phyloP scores from a whole-genome alignment of 169 alveolate species.

The Plasmodium knowlesi region DNA sequence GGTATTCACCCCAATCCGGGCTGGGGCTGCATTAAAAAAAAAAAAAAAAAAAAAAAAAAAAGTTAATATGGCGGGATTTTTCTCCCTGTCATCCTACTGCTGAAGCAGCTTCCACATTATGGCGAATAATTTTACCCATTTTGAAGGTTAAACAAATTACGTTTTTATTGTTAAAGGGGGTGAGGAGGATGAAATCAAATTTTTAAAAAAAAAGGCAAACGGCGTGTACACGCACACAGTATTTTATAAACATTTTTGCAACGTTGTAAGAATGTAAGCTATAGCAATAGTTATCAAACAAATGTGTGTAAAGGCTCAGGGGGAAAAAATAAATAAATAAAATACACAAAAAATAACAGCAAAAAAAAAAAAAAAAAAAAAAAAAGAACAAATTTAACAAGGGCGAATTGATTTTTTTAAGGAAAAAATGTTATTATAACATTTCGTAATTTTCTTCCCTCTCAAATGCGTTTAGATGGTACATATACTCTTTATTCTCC shows the following conservation, averaged over 20 bases:
- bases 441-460: conserved; percentile 65
- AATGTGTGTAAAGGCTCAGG: neutral
- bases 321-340: too few species aligned
- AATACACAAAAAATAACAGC: conserved; percentile 7
- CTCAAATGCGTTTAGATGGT: conserved; percentile 59
- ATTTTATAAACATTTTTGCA: neutral
- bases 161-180: neutral
- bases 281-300: neutral
- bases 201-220: neutral
- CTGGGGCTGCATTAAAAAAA: neutral
- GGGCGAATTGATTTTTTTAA: conserved; percentile 11
- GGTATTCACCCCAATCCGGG: neutral
- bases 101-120: neutral
- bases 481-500: conserved; percentile 57
- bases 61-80: neutral
- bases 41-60: too few species aligned
- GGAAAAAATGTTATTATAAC: conserved; percentile 8
- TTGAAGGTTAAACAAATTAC: neutral
- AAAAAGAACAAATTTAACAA: neutral
- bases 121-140: neutral
- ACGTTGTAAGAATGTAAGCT: neutral
- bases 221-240: neutral
- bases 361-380: too few species aligned
- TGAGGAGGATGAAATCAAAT: neutral
- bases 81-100: neutral